These are phyloP conservation scores for Saccharomycopsis fermentans DNA, from an alignment of 805 yeast genomes.

Conservation along the genomic window DNA sequence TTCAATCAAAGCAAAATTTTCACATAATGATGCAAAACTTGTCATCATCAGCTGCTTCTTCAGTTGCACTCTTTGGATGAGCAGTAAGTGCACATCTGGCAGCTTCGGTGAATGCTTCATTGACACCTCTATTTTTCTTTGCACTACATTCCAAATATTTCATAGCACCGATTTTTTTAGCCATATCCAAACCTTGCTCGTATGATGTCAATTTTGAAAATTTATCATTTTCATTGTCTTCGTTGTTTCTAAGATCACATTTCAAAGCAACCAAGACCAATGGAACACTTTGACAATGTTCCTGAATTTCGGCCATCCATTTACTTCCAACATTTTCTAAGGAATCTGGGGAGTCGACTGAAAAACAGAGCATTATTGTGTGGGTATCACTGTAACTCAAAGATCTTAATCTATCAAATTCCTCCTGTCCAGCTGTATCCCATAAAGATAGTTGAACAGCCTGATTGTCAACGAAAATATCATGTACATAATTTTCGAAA, in stretches of 20 bases:
- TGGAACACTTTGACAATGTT: conserved; percentile 94
- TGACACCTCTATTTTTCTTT: conserved; percentile 93
- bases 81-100: conserved; percentile 94
- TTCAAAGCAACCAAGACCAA: conserved; percentile 87
- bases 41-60: conserved; percentile 29
- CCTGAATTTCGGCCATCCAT: conserved; percentile 96
- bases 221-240: conserved; percentile 34
- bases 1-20: conserved; percentile 7
- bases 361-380: conserved; percentile 91
- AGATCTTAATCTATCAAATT: conserved; percentile 88
- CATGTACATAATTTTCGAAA: conserved; percentile 94
- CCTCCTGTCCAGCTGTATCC: conserved; percentile 99
- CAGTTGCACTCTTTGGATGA: conserved; percentile 64
- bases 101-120: conserved; percentile 97
- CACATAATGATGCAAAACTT: conserved; percentile 33
- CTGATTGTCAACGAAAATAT: conserved; percentile 89
- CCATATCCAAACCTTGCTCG: conserved; percentile 89
- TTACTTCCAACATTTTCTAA: conserved; percentile 88
- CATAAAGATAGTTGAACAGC: conserved; percentile 87
- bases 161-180: conserved; percentile 86
- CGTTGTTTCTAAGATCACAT: conserved; percentile 78
- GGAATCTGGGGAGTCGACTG: conserved; percentile 90
- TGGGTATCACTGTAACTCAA: conserved; percentile 92
- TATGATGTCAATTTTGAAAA: conserved; percentile 58
- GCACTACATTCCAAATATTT: conserved; percentile 96